Evolutionary conservation across 2,329 filamentous ascomycete genomes (phyloP).

Genomic region (Zasmidium angulare): DNA sequence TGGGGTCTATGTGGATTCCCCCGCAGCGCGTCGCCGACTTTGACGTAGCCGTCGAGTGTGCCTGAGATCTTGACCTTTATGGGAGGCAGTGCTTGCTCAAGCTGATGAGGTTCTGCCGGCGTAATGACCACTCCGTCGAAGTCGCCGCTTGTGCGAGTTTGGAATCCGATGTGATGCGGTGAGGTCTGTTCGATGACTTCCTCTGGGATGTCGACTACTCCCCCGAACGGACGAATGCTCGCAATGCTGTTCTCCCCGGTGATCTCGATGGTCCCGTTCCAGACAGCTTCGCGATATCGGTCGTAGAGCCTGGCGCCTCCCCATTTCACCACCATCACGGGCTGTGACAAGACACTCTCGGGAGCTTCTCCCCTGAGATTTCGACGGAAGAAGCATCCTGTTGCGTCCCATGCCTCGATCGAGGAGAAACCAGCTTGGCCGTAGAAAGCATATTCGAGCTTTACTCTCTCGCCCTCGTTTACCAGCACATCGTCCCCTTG

Average conservation of each 20-base stretch:
- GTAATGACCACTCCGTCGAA: conserved; percentile 5
- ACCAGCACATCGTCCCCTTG: conserved; percentile 4
- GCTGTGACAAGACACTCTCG: neutral
- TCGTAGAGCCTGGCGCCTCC: conserved; percentile 9
- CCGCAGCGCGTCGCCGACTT: conserved; percentile 2
- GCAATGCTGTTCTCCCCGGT: neutral
- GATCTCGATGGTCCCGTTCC: neutral
- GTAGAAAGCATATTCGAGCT: conserved; percentile 1
- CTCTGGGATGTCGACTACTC: conserved; percentile 3
- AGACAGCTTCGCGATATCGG: conserved; percentile 11
- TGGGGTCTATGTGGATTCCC: conserved; percentile 2
- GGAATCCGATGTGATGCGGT: neutral
- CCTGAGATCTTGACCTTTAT: neutral
- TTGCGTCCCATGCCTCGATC: conserved; percentile 9
- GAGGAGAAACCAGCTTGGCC: conserved; percentile 7
- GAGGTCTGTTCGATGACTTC: neutral
- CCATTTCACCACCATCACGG: conserved; percentile 5
- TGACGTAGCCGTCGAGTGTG: conserved; percentile 1
- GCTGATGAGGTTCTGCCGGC: neutral
- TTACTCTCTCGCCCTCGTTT: neutral
- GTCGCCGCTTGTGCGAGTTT: conserved; percentile 9
- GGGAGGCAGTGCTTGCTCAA: neutral
- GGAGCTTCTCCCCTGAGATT: conserved; percentile 3
- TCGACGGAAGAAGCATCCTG: conserved; percentile 1
- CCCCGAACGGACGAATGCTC: neutral